Conservation (phyloP, 1,139 yeast genomes). For the Geotrichum australiense region DNA sequence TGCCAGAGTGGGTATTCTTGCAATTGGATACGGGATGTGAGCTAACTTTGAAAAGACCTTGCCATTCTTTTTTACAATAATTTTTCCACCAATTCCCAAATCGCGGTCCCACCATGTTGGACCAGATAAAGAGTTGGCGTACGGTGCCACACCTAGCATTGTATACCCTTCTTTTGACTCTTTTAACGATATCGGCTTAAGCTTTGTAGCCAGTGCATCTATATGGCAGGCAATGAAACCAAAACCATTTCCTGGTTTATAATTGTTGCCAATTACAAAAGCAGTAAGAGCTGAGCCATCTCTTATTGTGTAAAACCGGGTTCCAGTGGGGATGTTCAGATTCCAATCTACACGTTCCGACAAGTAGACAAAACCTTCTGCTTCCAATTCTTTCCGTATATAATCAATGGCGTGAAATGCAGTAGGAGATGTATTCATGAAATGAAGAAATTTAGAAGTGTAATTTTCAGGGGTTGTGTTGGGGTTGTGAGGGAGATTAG, state of each 20-base stretch:
- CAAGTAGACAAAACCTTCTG: conserved; percentile 43
- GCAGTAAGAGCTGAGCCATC: conserved; percentile 81
- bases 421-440: conserved; percentile 80
- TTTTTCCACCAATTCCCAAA: conserved; percentile 85
- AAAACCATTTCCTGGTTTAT: conserved; percentile 68
- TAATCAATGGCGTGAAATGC: conserved; percentile 82
- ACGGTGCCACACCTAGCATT: conserved; percentile 88
- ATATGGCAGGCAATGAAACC: conserved; percentile 89
- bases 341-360: conserved; percentile 68
- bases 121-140: conserved; percentile 75
- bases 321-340: conserved; percentile 43
- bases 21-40: conserved; percentile 73
- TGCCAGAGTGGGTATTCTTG: conserved; percentile 93
- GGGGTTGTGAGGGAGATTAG: conserved; percentile 16
- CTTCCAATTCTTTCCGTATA: conserved; percentile 36
- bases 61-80: conserved; percentile 48
- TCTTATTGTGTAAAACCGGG: conserved; percentile 66
- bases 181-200: conserved; percentile 80
- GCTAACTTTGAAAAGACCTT: conserved; percentile 62
- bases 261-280: conserved; percentile 63
- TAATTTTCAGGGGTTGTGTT: conserved; percentile 20
- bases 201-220: conserved; percentile 68
- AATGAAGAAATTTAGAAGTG: conserved; percentile 56
- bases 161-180: conserved; percentile 63
- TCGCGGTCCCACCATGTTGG: conserved; percentile 91